A percentile compares a stretch with the other conserved stretches of the same genome.
phyloP scores from a whole-genome alignment of 2,329 filamentous ascomycete genomes.

The Talaromyces funiculosus region DNA sequence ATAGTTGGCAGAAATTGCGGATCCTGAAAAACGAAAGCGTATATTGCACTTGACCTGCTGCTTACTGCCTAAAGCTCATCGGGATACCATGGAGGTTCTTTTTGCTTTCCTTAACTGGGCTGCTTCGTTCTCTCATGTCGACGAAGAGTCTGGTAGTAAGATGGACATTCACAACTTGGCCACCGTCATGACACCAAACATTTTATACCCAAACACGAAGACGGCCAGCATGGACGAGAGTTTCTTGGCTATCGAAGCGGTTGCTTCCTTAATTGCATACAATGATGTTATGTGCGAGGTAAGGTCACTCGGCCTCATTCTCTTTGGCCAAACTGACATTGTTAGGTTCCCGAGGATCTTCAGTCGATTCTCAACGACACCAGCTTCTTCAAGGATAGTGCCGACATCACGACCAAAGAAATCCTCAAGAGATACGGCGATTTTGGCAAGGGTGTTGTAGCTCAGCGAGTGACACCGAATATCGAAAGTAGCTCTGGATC shows the following conservation, averaged over 20 bases:
- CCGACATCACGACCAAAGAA: constrained; percentile 93
- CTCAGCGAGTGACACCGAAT: constrained; percentile 49
- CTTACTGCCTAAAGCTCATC: constrained; percentile 82
- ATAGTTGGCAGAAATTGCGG: constrained; percentile 58
- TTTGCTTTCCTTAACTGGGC: constrained; percentile 98
- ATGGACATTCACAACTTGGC: constrained; percentile 98
- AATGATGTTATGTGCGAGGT: constrained; percentile 98
- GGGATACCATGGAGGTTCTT: constrained; percentile 89
- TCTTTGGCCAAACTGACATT: constrained; percentile 46
- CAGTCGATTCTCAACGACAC: constrained; percentile 80
- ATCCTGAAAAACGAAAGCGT: constrained; percentile 74
- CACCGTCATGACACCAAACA: constrained; percentile 95
- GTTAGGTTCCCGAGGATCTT: constrained; percentile 85
- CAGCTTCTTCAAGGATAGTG: constrained; percentile 70
- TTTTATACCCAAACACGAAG: constrained; percentile 69
- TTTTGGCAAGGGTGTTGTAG: constrained; percentile 61
- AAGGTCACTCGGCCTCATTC: constrained; percentile 61
- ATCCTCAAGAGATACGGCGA: constrained; percentile 92
- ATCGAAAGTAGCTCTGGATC: constrained; percentile 41
- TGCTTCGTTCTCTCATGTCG: constrained; percentile 92
- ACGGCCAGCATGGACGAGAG: constrained; percentile 74
- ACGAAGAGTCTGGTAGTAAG: constrained; percentile 94
- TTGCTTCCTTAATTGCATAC: constrained; percentile 82
- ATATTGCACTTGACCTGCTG: constrained; percentile 89
- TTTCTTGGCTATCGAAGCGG: constrained; percentile 87